A percentile compares a stretch with the other conserved stretches of the same genome.
Conservation (phyloP, 345 rosid genomes). For the Camelina laxa region DNA sequence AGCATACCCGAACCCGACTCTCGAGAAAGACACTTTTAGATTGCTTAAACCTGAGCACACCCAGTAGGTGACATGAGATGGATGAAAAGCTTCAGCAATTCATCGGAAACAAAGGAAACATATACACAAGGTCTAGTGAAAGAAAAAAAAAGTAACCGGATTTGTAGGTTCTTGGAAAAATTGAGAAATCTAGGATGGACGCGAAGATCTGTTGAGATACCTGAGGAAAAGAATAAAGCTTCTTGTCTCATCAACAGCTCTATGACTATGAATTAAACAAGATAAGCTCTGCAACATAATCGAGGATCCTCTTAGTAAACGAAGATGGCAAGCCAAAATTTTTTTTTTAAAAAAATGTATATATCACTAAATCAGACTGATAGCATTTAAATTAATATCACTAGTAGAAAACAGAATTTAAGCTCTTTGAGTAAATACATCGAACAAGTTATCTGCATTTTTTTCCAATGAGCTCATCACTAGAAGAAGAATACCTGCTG, state of each 20-base stretch:
- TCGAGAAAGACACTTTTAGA: conserved; percentile 20
- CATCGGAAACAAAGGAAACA: background rate
- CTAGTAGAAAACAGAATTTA: background rate
- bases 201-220: conserved; percentile 27
- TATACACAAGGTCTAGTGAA: background rate
- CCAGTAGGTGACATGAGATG: conserved; percentile 6
- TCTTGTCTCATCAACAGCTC: conserved; percentile 16
- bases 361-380: background rate
- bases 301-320: background rate
- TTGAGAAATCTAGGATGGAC: conserved; percentile 21
- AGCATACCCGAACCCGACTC: conserved; percentile 23
- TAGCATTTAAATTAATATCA: background rate
- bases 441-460: conserved; percentile 40
- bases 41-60: conserved; percentile 43
- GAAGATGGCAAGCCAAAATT: background rate
- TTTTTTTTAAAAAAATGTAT: conserved; percentile 11
- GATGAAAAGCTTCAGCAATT: conserved; percentile 18
- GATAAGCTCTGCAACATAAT: background rate
- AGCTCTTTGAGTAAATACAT: conserved; percentile 39
- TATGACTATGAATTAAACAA: background rate
- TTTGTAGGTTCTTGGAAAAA: conserved; percentile 4
- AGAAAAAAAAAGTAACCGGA: conserved; percentile 20
- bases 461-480: background rate
- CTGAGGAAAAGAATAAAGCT: conserved; percentile 23
- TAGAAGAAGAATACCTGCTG: conserved; percentile 25